These are phyloP conservation scores for Maudiozyma saulgeensis DNA, from an alignment of 805 yeast species.

Conservation along the genomic window DNA sequence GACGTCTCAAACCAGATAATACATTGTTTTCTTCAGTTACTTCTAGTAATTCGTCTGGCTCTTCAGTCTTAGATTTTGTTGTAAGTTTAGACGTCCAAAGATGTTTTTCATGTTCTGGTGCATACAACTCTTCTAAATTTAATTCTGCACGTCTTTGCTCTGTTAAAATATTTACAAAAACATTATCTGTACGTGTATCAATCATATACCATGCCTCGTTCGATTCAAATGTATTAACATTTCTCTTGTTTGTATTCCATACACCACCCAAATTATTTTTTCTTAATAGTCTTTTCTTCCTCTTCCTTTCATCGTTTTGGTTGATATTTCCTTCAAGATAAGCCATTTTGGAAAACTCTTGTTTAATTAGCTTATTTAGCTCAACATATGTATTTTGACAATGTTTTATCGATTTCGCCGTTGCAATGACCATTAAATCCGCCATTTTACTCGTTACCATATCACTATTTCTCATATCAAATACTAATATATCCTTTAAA, in stretches of 20 bases:
- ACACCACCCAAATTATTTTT: slow-evolving; percentile 45
- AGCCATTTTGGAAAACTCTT: slow-evolving; percentile 37
- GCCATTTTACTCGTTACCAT: slow-evolving; percentile 19
- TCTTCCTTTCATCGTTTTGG: slow-evolving; percentile 42
- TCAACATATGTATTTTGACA: slow-evolving; percentile 58
- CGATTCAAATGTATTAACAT: slow-evolving; percentile 35
- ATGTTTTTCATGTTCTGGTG: slow-evolving; percentile 33
- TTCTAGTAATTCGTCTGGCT: slow-evolving; percentile 9
- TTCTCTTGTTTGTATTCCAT: slow-evolving; percentile 36
- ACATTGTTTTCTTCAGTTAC: slow-evolving; percentile 10
- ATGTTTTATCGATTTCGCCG: slow-evolving; percentile 74
- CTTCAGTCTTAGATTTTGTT: background rate
- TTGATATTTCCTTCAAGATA: slow-evolving; percentile 64
- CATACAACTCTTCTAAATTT: slow-evolving; percentile 65
- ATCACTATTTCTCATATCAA: slow-evolving; percentile 47
- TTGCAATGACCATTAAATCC: slow-evolving; percentile 50
- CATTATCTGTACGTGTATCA: slow-evolving; percentile 53
- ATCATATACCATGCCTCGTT: slow-evolving; percentile 78
- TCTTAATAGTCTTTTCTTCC: slow-evolving; percentile 42
- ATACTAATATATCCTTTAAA: slow-evolving; percentile 47
- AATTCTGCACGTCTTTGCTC: slow-evolving; percentile 55
- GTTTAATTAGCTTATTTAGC: slow-evolving; percentile 50
- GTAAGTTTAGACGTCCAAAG: slow-evolving; percentile 5
- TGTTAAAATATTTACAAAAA: slow-evolving; percentile 67
- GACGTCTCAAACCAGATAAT: slow-evolving; percentile 21